Evolutionary conservation across 2,329 filamentous ascomycete species (phyloP).

Genomic region (Aspergillus carbonarius): DNA sequence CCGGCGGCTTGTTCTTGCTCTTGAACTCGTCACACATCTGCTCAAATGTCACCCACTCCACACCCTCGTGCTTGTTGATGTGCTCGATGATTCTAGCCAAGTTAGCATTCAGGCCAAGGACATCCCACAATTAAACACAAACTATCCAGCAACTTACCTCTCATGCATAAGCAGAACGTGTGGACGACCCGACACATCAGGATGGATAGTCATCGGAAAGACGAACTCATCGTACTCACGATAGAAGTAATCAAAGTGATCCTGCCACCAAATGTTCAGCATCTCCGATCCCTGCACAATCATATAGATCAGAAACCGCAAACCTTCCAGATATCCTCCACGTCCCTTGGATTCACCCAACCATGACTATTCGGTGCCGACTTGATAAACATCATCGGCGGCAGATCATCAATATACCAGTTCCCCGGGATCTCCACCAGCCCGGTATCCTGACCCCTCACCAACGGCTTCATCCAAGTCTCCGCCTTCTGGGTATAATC

Average conservation of each 20-base stretch:
- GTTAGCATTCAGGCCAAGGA: conserved; percentile 5
- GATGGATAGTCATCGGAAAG: conserved; percentile 75
- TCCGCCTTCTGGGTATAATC: conserved; percentile 44
- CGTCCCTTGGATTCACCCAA: conserved; percentile 58
- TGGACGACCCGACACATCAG: conserved; percentile 69
- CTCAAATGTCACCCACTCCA: conserved; percentile 57
- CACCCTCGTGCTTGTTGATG: conserved; percentile 61
- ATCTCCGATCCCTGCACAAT: conserved; percentile 38
- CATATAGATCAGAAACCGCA: background rate
- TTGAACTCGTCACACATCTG: conserved; percentile 74
- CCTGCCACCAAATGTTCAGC: conserved; percentile 56
- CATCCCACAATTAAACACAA: background rate
- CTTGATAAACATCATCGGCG: conserved; percentile 50
- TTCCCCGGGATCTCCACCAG: conserved; percentile 46
- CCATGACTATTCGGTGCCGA: conserved; percentile 53
- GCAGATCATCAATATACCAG: conserved; percentile 48
- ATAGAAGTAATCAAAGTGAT: conserved; percentile 68
- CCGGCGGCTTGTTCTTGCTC: conserved; percentile 29
- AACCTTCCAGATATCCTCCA: conserved; percentile 58
- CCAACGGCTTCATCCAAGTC: conserved; percentile 50
- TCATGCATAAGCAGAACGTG: conserved; percentile 74
- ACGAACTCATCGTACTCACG: conserved; percentile 74
- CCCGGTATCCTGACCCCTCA: conserved; percentile 45
- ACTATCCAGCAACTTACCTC: conserved; percentile 46
- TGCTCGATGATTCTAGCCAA: conserved; percentile 59